Evolutionary conservation across 1,284 basidiomycete genomes (phyloP).

Genomic region (Papiliotrema flavescens): DNA sequence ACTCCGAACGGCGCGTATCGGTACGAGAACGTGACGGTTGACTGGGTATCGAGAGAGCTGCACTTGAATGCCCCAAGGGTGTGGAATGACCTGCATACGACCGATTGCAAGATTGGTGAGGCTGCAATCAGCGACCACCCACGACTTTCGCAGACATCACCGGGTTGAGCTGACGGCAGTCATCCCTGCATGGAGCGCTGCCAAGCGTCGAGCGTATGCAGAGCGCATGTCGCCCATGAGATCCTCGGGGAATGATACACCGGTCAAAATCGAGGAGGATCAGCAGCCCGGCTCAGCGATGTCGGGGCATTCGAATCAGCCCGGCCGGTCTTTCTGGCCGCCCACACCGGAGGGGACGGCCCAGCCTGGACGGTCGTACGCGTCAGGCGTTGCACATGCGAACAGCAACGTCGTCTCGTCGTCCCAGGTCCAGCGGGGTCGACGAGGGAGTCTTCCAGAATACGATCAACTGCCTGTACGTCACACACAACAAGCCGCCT

Average conservation of each 20-base stretch:
- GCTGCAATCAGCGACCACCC: not conserved
- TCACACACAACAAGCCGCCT: not conserved
- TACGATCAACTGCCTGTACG: slow-evolving; percentile 11
- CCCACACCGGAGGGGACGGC: slow-evolving; percentile 9
- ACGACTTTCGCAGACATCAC: not conserved
- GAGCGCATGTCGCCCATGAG: no score
- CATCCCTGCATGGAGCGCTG: slow-evolving; percentile 12
- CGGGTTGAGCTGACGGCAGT: slow-evolving; percentile 7
- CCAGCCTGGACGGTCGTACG: not conserved
- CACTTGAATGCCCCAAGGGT: slow-evolving; percentile 34
- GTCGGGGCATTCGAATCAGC: slow-evolving; percentile 18
- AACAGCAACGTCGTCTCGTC: slow-evolving; percentile 12
- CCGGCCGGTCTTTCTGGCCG: slow-evolving; percentile 15
- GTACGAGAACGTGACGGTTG: slow-evolving; percentile 25
- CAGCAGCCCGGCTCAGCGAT: not conserved
- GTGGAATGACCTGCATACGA: slow-evolving; percentile 35
- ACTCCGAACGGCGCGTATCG: not conserved
- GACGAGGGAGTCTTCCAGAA: slow-evolving; percentile 23
- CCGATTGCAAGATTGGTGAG: slow-evolving; percentile 45
- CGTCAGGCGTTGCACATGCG: not conserved
- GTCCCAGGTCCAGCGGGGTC: slow-evolving; percentile 4
- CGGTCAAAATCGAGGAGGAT: not conserved
- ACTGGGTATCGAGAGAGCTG: slow-evolving; percentile 38
- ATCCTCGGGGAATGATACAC: not conserved
- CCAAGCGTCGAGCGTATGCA: not conserved